A percentile compares a stretch with the other conserved stretches of the same genome.
These are phyloP conservation scores for Brasilioporus rufonigricans DNA, from an alignment of 768 basidiomycete species.

Conservation along the genomic window DNA sequence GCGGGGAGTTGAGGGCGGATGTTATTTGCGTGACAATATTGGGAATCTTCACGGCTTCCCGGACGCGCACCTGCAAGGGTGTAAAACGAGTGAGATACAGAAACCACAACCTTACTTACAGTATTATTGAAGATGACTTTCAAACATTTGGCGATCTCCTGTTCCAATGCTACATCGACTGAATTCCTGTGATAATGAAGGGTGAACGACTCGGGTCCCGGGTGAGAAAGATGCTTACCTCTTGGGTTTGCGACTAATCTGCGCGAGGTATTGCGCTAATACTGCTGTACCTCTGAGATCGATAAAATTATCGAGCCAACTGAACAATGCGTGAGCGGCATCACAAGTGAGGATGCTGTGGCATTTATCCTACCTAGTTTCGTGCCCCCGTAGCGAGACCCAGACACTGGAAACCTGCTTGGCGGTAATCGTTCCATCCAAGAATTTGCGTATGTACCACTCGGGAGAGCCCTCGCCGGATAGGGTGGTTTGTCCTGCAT, in stretches of 20 bases:
- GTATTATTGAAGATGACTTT: constrained; percentile 73
- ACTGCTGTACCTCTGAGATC: constrained; percentile 80
- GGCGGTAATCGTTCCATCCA: constrained; percentile 80
- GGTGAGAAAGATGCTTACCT: constrained; percentile 43
- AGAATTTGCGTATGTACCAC: constrained; percentile 90
- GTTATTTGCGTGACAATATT: constrained; percentile 76
- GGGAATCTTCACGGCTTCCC: constrained; percentile 71
- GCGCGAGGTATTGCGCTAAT: constrained; percentile 72
- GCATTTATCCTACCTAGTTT: constrained; percentile 58
- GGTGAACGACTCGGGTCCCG: background rate
- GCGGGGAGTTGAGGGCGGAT: constrained; percentile 77
- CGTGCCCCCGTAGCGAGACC: constrained; percentile 77
- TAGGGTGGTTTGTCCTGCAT: constrained; percentile 51
- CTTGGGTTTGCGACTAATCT: constrained; percentile 69
- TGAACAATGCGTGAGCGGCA: constrained; percentile 33
- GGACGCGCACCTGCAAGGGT: constrained; percentile 53
- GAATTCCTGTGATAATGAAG: constrained; percentile 24
- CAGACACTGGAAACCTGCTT: constrained; percentile 76
- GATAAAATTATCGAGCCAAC: constrained; percentile 81
- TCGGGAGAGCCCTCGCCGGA: constrained; percentile 76
- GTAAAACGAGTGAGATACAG: constrained; percentile 3
- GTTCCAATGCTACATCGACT: constrained; percentile 70
- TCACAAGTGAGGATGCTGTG: background rate
- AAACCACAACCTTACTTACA: constrained; percentile 36
- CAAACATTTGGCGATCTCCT: constrained; percentile 87